Percentiles rank a stretch among this genome's conserved stretches.
phyloP scores from a whole-genome alignment of 106 monocot species.

The Gastrodia elata region DNA sequence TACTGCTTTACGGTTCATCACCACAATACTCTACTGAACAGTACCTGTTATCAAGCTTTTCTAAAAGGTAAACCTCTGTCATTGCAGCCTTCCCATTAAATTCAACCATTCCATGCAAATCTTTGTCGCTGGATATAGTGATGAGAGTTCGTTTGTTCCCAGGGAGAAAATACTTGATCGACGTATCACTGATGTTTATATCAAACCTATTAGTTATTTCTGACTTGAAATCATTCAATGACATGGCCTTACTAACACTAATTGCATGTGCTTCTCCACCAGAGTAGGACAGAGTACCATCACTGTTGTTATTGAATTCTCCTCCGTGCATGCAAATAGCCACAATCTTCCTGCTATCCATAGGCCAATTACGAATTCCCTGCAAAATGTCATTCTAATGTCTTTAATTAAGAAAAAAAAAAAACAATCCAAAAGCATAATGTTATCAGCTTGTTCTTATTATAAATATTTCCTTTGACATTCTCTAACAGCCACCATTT shows the following conservation, averaged over 20 bases:
- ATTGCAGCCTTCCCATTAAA: slow-evolving; percentile 34
- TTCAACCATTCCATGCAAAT: slow-evolving; percentile 75
- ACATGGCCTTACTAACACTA: slow-evolving; percentile 40
- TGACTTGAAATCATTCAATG: slow-evolving; percentile 49
- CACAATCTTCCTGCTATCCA: neutral
- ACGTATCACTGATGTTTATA: slow-evolving; percentile 39
- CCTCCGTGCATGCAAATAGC: slow-evolving; percentile 72
- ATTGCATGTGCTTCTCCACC: slow-evolving; percentile 87
- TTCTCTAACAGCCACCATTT: too few species aligned
- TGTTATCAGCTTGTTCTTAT: too few species aligned
- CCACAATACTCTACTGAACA: neutral
- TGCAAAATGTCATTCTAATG: neutral
- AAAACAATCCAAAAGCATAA: too few species aligned
- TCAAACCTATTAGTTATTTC: slow-evolving; percentile 59
- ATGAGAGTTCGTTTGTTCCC: slow-evolving; percentile 60
- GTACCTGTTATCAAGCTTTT: slow-evolving; percentile 57
- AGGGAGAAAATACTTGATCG: slow-evolving; percentile 80
- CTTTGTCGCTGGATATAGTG: slow-evolving; percentile 69
- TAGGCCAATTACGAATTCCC: neutral
- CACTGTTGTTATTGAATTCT: slow-evolving; percentile 39
- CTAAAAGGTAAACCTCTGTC: slow-evolving; percentile 61
- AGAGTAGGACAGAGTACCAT: slow-evolving; percentile 56
- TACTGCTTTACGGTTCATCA: neutral
- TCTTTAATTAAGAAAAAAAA: too few species aligned
- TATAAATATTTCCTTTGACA: too few species aligned